Conservation (phyloP, 768 basidiomycete genomes). For the Clitopilus passeckerianus region DNA sequence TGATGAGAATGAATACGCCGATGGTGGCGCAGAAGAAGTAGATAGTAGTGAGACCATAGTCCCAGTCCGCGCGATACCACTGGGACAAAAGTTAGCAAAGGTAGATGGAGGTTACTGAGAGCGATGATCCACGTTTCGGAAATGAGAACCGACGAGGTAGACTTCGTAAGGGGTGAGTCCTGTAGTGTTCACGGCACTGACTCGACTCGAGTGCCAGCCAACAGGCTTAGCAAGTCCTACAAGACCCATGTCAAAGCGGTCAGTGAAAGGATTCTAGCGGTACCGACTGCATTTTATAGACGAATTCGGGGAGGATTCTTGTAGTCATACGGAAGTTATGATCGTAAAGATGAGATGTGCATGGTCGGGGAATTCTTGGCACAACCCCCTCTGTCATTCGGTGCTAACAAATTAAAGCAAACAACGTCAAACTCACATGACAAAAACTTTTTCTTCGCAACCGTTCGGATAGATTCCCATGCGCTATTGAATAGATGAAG, state of each 20-base stretch:
- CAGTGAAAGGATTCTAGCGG: background rate
- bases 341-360: too few relatives aligned
- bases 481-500: too few relatives aligned
- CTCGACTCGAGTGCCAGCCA: slow-evolving; percentile 21
- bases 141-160: slow-evolving; percentile 14
- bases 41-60: slow-evolving; percentile 22
- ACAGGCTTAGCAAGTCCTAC: slow-evolving; percentile 21
- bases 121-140: slow-evolving; percentile 19
- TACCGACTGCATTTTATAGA: too few relatives aligned
- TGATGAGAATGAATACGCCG: slow-evolving; percentile 8
- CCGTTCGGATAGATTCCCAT: too few relatives aligned
- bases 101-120: background rate
- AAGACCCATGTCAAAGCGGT: slow-evolving; percentile 13
- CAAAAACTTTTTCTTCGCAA: too few relatives aligned
- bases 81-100: background rate
- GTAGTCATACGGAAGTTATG: too few relatives aligned
- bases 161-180: slow-evolving; percentile 17
- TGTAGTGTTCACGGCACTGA: slow-evolving; percentile 14
- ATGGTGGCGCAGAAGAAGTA: slow-evolving; percentile 24
- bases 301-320: too few relatives aligned
- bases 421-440: too few relatives aligned
- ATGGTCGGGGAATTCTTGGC: too few relatives aligned
- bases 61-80: slow-evolving; percentile 26
- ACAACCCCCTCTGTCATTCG: too few relatives aligned
- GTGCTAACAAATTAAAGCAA: too few relatives aligned